Percentiles rank a stretch among this genome's conserved stretches.
phyloP scores from a whole-genome alignment of 345 rosid species.

The Aquilaria malaccensis region DNA sequence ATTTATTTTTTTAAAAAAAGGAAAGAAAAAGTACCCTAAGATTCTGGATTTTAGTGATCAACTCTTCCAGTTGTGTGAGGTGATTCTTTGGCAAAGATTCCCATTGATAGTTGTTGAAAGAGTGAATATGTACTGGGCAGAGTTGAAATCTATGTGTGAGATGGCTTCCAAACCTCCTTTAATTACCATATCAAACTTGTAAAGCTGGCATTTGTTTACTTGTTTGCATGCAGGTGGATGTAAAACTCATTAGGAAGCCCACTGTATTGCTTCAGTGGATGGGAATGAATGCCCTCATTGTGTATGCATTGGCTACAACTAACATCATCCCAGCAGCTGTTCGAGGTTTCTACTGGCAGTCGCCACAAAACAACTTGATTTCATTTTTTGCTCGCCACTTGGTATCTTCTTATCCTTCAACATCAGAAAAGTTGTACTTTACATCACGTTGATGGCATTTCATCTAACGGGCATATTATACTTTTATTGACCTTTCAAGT shows the following conservation, averaged over 20 bases:
- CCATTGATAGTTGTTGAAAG: not conserved
- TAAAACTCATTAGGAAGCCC: conserved; percentile 31
- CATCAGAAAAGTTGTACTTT: no score
- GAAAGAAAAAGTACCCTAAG: no score
- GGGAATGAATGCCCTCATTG: conserved; percentile 57
- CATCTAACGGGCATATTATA: not conserved
- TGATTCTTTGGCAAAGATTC: not conserved
- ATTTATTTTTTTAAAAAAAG: no score
- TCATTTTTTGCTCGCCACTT: not conserved
- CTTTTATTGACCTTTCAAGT: no score
- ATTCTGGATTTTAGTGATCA: no score
- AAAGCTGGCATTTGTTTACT: not conserved
- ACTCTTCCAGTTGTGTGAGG: no score
- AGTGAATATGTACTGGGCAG: not conserved
- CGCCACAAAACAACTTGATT: conserved; percentile 52
- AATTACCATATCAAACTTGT: conserved; percentile 1
- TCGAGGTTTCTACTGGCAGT: conserved; percentile 53
- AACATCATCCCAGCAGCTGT: conserved; percentile 42
- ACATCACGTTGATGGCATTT: no score
- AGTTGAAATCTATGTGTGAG: not conserved
- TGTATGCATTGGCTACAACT: conserved; percentile 46
- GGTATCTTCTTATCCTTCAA: not conserved
- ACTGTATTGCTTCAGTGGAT: conserved; percentile 40
- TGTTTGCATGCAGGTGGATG: conserved; percentile 41
- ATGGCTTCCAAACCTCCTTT: not conserved